Conservation (phyloP, 495 filamentous ascomycete species). For the Lindgomyces ingoldianus region DNA sequence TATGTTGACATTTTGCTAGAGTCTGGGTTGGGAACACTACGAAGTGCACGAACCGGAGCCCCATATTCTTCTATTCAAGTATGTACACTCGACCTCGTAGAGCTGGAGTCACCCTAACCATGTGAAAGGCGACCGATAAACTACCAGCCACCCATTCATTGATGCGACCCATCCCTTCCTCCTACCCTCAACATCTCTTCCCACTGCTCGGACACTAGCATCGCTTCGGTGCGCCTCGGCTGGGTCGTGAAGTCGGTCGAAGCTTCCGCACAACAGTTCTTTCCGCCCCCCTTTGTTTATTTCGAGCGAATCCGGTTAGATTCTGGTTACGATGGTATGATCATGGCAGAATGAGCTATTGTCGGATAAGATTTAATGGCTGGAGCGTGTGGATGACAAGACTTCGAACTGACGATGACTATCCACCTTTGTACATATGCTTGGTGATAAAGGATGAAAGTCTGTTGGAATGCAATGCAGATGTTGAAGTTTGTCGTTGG, state of each 20-base stretch:
- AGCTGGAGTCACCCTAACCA: conserved; percentile 41
- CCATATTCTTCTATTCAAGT: conserved; percentile 98
- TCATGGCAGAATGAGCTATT: conserved; percentile 21
- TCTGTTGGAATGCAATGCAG: background rate
- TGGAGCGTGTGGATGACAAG: conserved; percentile 1
- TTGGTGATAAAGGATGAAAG: background rate
- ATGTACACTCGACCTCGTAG: conserved; percentile 28
- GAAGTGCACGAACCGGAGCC: conserved; percentile 98
- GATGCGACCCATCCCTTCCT: background rate
- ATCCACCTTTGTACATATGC: conserved; percentile 28
- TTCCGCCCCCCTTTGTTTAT: conserved; percentile 11
- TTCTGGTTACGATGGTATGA: conserved; percentile 29
- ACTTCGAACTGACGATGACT: conserved; percentile 7
- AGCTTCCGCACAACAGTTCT: background rate
- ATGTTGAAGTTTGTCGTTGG: background rate
- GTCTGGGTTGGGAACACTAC: conserved; percentile 98
- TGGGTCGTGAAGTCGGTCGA: background rate
- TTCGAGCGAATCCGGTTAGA: conserved; percentile 21
- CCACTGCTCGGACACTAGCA: background rate
- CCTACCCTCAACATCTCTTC: background rate
- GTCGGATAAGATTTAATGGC: conserved; percentile 1
- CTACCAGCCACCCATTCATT: conserved; percentile 69
- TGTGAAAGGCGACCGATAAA: conserved; percentile 70
- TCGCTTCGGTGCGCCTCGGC: background rate
- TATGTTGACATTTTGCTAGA: conserved; percentile 54